Base-by-base conservation (phyloP, 2,329 filamentous ascomycete genomes). In the Ophiosphaerella narmari region DNA sequence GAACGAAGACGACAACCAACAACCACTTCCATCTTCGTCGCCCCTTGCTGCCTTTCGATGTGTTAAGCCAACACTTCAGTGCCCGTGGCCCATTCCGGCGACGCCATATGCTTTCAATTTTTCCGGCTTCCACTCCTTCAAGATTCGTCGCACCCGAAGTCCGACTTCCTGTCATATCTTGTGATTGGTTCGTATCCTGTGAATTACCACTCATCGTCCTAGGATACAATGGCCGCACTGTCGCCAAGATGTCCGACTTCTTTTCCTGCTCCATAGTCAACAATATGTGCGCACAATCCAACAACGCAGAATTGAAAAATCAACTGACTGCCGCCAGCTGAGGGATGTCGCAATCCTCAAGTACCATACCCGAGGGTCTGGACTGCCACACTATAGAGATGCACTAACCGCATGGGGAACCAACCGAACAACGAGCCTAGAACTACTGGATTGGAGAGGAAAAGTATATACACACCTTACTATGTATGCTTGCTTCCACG, bases 151-250 rank as follows among this genome's bases (percentile, higher is more conserved):
- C 33, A 36, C 45, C 55, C 2, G 53, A 56, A 1, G n/a, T 8
- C 14, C 47, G 48, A 43, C 54, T 59, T 31, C 46, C 49, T 2
- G 42, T 35, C 33, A 62, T 59, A 1, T 46, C 49, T 16, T 36
- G 52, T 34, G 46, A 58, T 9, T 26, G 33, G 26, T 29, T 34
- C 14, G 14, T 6, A 12, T 16, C 2, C 16, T 12, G 16, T 13
- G 44, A 35, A 7, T 46, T 26, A 14, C 18, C 37, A 18, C 41
- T 34, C 11, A 31, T 21, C 40, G 41, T 53, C 26, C 35, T 49
- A 4, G 26, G 29, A 7, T 31, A 46, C 12, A 50, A 33, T 12
- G 50, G 46, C 29, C 44, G 54, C 11, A 50, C 50, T 8, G 41
- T 36, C 6, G 51, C 45, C 14, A 46, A 32, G 32, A 35, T 37